A percentile compares a stretch with the other conserved stretches of the same genome.
Evolutionary conservation across 495 filamentous ascomycete genomes (phyloP).

Genomic region (Parachaetomium inaequale): DNA sequence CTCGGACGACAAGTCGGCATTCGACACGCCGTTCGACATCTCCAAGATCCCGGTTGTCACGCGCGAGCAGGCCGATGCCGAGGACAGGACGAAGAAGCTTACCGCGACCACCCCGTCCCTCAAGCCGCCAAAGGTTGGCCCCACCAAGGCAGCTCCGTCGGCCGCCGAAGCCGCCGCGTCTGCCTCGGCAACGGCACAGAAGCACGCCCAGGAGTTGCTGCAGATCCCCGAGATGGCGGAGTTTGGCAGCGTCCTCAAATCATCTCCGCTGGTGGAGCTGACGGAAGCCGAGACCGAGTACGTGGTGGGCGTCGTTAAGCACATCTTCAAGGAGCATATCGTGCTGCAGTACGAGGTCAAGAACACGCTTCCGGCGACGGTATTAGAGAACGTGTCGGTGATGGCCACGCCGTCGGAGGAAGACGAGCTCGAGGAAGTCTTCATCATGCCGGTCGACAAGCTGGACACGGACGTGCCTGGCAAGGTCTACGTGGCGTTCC

Average conservation of each 20-base stretch:
- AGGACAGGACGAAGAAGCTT: constrained; percentile 94
- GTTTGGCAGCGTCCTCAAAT: constrained; percentile 87
- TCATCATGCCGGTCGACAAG: constrained; percentile 84
- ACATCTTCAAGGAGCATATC: constrained; percentile 94
- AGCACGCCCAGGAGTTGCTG: constrained; percentile 82
- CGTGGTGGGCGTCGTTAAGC: constrained; percentile 88
- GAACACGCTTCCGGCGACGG: constrained; percentile 88
- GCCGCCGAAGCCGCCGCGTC: constrained; percentile 69
- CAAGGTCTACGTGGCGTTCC: constrained; percentile 92
- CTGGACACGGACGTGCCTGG: constrained; percentile 79
- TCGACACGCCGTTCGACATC: constrained; percentile 83
- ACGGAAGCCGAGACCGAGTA: constrained; percentile 98
- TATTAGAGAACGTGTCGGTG: constrained; percentile 88
- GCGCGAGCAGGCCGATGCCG: constrained; percentile 93
- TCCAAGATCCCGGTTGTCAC: constrained; percentile 89
- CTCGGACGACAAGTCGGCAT: constrained; percentile 77
- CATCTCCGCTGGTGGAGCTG: constrained; percentile 77
- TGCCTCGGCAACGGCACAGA: constrained; percentile 73
- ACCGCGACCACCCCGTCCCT: constrained; percentile 88
- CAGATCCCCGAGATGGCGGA: constrained; percentile 83
- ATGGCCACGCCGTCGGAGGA: constrained; percentile 80
- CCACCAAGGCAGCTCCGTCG: constrained; percentile 66
- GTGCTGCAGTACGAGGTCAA: constrained; percentile 97
- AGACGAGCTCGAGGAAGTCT: constrained; percentile 81
- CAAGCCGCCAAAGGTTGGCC: constrained; percentile 83